These are phyloP conservation scores for Arthromyces matolae DNA, from an alignment of 768 basidiomycete genomes.

Conservation along the genomic window DNA sequence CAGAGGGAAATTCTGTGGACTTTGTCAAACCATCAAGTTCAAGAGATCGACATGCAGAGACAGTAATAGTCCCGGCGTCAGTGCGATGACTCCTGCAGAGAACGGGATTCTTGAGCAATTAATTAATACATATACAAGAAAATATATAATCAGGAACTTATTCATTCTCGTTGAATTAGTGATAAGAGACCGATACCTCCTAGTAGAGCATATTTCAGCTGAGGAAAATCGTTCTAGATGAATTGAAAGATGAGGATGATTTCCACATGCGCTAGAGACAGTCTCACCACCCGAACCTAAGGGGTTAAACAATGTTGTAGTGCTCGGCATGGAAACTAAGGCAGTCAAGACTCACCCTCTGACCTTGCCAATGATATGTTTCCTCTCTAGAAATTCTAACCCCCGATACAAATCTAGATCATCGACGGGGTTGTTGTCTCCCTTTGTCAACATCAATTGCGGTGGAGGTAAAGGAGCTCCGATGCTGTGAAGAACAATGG, in stretches of 20 bases:
- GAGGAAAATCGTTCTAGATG: slow-evolving; percentile 91
- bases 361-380: slow-evolving; percentile 93
- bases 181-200: slow-evolving; percentile 81
- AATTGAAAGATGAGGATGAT: slow-evolving; percentile 5
- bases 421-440: slow-evolving; percentile 90
- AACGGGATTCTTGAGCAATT: not conserved
- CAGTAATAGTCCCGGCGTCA: too few species aligned
- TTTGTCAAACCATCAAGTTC: too few species aligned
- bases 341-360: slow-evolving; percentile 69
- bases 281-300: slow-evolving; percentile 92
- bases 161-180: slow-evolving; percentile 79
- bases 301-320: slow-evolving; percentile 51
- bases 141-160: slow-evolving; percentile 1
- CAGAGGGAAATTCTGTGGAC: too few species aligned
- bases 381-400: slow-evolving; percentile 79
- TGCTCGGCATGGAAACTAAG: not conserved
- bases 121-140: slow-evolving; percentile 8
- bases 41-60: too few species aligned
- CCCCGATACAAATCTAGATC: slow-evolving; percentile 88
- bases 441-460: slow-evolving; percentile 89
- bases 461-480: slow-evolving; percentile 18
- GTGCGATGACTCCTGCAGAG: too few species aligned
- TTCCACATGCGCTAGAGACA: slow-evolving; percentile 1
- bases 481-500: not conserved
- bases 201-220: slow-evolving; percentile 88